phyloP scores from a whole-genome alignment of 192 early-diverging fungal species.

The Podila horticola region DNA sequence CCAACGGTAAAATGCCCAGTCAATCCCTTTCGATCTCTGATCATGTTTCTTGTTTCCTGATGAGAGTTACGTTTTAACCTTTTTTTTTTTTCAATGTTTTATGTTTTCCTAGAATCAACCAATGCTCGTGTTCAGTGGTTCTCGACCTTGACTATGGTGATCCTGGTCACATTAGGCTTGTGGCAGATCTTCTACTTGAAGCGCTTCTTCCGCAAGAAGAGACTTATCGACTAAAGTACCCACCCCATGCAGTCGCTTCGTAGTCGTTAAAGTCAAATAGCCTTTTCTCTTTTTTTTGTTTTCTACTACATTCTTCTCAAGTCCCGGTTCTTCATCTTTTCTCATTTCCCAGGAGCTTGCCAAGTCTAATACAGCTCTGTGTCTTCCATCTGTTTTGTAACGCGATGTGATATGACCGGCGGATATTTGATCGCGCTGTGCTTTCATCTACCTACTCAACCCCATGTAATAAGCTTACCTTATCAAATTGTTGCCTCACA shows the following conservation, averaged over 20 bases:
- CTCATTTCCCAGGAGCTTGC: too few relatives aligned
- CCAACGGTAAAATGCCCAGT: constrained; percentile 72
- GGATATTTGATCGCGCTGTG: too few relatives aligned
- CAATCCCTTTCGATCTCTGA: not conserved
- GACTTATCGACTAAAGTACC: constrained; percentile 75
- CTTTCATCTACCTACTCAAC: too few relatives aligned
- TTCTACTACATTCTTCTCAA: not conserved
- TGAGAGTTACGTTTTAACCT: not conserved
- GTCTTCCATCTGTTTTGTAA: too few relatives aligned
- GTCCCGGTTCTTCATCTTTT: too few relatives aligned
- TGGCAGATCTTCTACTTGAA: constrained; percentile 94
- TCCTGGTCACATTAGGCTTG: constrained; percentile 74
- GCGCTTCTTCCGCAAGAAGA: constrained; percentile 91
- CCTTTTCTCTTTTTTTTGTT: constrained; percentile 1
- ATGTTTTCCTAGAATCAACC: constrained; percentile 75
- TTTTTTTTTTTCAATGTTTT: constrained; percentile 1
- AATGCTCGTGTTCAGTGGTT: constrained; percentile 90
- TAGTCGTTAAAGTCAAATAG: too few relatives aligned
- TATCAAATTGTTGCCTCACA: too few relatives aligned
- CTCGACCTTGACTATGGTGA: constrained; percentile 79
- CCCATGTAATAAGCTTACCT: too few relatives aligned
- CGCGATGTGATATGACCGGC: too few relatives aligned
- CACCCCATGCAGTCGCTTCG: not conserved
- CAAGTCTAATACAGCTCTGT: too few relatives aligned
- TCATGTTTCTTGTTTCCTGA: not conserved